Base-by-base conservation (phyloP, 768 basidiomycete genomes). In the Daedalea quercina region DNA sequence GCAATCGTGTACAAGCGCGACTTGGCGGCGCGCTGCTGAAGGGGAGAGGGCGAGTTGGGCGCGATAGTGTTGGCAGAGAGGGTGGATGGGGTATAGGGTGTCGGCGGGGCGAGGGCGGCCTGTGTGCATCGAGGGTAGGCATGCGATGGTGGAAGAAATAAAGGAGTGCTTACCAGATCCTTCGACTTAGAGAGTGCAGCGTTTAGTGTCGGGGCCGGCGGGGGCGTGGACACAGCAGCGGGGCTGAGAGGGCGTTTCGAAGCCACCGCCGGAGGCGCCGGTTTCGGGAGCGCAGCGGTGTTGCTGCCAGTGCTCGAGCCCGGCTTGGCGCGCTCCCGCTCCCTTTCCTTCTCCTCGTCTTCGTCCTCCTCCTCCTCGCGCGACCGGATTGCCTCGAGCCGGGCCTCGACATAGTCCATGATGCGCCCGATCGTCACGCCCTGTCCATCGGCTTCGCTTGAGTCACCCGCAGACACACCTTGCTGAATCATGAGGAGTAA, bases 321-420 rank as follows among this genome's bases (percentile, higher is more conserved):
- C 50, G 59, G 50, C 61, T 54, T 56, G 61, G 54, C 44, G 57
- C 63, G 56, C 56, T 87, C 85, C 55, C 63, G 55, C 56, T 87
- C 85, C 55, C 63, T 54, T 61, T 86, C 84, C 44, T 76, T 71
- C 56, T 87, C 85, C 56, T 88, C 85, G 53, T 89, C 88, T 63
- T 90, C 87, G 26, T 87, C 87, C 55, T 90, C 88, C 62, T 90
- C 90, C 50, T 91, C 89, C 50, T 88, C 85, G 42, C 82, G 74
- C 1, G 81, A 74, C 59, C 76, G 81, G 53, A 91, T 79, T 0
- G 87, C 89, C 22, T 91, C 89, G 41, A 90, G 67, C 52, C 90
- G 72, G 0, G 87, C 89, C 63, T 92, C 90, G 55, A 85, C 80
- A 84, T 87, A 91, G 60, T 91, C 88, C 83, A 91, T 80, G 47